Percentiles rank a stretch among this genome's conserved stretches.
Conservation (phyloP, 1,284 basidiomycete genomes). For the Tylopilus microsporus region DNA sequence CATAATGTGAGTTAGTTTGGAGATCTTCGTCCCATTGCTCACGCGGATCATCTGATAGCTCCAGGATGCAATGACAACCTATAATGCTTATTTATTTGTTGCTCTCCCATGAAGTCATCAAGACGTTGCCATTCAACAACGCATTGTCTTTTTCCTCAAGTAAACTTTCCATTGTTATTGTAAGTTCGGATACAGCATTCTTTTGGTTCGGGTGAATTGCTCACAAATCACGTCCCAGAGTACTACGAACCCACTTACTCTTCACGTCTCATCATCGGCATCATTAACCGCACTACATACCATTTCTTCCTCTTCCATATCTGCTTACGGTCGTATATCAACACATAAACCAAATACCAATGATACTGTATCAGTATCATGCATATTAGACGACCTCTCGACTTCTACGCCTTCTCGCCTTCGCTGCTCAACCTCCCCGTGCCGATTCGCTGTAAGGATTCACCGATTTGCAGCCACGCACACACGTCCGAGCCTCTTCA, state of each 20-base stretch:
- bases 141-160: constrained; percentile 48
- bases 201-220: neutral
- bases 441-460: constrained; percentile 23
- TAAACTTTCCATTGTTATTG: constrained; percentile 34
- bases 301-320: constrained; percentile 49
- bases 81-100: constrained; percentile 59
- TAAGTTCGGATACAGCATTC: constrained; percentile 33
- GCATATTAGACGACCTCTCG: constrained; percentile 25
- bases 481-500: constrained; percentile 21
- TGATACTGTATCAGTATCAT: constrained; percentile 25
- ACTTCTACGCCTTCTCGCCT: constrained; percentile 53
- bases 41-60: constrained; percentile 17
- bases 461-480: constrained; percentile 21
- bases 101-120: constrained; percentile 30
- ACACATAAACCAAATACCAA: no score
- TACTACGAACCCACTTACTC: no score
- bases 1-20: constrained; percentile 24
- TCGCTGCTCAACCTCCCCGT: constrained; percentile 43
- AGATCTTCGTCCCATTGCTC: neutral
- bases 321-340: constrained; percentile 22
- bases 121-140: constrained; percentile 37
- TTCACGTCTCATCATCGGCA: no score
- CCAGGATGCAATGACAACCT: constrained; percentile 29
- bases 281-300: neutral
- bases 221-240: neutral